Percentiles rank a stretch among this genome's conserved stretches.
phyloP scores from a whole-genome alignment of 176 grass and related monocot species.

The Chrysopogon serrulatus region DNA sequence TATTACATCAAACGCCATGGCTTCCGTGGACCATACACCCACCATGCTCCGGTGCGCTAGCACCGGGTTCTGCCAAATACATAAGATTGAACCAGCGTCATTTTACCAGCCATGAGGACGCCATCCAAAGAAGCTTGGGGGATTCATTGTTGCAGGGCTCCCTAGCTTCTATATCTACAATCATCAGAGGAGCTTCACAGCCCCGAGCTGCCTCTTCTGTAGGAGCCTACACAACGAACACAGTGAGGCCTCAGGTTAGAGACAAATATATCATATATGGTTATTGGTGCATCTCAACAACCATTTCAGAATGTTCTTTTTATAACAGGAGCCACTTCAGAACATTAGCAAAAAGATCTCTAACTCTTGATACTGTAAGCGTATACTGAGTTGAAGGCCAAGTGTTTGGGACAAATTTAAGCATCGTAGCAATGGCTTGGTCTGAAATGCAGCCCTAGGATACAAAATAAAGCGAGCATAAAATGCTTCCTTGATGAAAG shows the following conservation, averaged over 20 bases:
- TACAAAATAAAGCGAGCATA: neutral
- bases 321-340: neutral
- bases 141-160: neutral
- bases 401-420: neutral
- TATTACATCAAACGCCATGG: neutral
- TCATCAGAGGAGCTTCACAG: constrained; percentile 9
- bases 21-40: neutral
- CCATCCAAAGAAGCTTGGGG: neutral
- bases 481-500: neutral
- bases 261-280: neutral
- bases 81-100: neutral
- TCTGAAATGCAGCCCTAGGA: neutral
- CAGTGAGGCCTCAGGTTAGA: neutral
- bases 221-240: constrained; percentile 14
- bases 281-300: neutral
- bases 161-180: constrained; percentile 24
- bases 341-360: neutral
- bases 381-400: neutral
- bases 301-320: neutral
- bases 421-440: neutral
- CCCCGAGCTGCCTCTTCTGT: constrained; percentile 1
- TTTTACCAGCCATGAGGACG: neutral
- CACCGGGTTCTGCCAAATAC: neutral
- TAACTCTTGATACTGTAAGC: neutral
- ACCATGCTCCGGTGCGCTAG: neutral